These are phyloP conservation scores for Mycena sp. DNA, from an alignment of 1,284 basidiomycete species.

Conservation along the genomic window DNA sequence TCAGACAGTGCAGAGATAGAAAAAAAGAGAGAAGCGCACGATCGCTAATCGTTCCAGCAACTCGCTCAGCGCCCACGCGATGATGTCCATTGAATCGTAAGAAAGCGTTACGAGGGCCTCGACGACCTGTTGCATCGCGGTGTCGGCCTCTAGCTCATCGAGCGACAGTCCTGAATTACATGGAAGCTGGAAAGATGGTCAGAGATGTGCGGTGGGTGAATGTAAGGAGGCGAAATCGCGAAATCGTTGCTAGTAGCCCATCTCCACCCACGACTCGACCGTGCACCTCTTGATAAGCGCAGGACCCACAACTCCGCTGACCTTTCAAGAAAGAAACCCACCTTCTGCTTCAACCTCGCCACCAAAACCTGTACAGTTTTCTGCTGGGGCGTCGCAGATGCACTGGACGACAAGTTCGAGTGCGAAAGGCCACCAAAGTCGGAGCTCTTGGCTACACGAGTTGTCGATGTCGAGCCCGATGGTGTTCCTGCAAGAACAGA, in stretches of 20 bases:
- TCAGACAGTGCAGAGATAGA: conserved; percentile 8
- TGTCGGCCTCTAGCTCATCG: conserved; percentile 79
- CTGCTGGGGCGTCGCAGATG: conserved; percentile 60
- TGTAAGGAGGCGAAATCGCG: too few relatives aligned
- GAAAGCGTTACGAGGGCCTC: conserved; percentile 84
- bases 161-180: conserved; percentile 82
- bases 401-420: conserved; percentile 6
- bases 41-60: conserved; percentile 81
- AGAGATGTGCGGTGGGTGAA: neutral
- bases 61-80: conserved; percentile 80
- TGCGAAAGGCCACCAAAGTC: conserved; percentile 16
- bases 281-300: too few relatives aligned
- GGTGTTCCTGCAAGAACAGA: conserved; percentile 22
- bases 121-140: conserved; percentile 76
- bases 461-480: conserved; percentile 15
- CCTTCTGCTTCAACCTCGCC: conserved; percentile 78
- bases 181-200: conserved; percentile 68
- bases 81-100: conserved; percentile 78
- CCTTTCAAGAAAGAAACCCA: conserved; percentile 34
- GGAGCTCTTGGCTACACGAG: conserved; percentile 24
- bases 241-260: too few relatives aligned
- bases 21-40: conserved; percentile 55
- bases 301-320: neutral
- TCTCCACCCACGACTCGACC: too few relatives aligned
- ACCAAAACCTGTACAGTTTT: conserved; percentile 78